A percentile compares a stretch with the other conserved stretches of the same genome.
Evolutionary conservation across 75 land plant genomes (phyloP).

Genomic region (Azolla pinnata): DNA sequence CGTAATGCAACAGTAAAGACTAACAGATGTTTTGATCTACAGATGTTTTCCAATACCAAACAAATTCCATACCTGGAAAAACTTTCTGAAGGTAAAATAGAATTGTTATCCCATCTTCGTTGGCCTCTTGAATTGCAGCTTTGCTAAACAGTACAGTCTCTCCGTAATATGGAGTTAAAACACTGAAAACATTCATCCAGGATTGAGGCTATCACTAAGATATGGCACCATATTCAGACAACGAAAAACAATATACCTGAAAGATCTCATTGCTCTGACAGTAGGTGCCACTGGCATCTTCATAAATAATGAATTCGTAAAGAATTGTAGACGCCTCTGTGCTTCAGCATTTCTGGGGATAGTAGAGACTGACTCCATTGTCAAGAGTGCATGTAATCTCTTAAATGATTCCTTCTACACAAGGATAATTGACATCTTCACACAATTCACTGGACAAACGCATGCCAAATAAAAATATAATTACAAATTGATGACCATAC

Average conservation of each 20-base stretch:
- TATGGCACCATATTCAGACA: too few relatives aligned
- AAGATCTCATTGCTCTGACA: slow-evolving; percentile 75
- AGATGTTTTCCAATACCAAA: too few relatives aligned
- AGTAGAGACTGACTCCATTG: slow-evolving; percentile 75
- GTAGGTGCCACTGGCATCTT: slow-evolving; percentile 68
- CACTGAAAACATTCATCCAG: too few relatives aligned
- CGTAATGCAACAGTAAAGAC: too few relatives aligned
- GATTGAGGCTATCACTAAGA: too few relatives aligned
- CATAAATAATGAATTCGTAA: slow-evolving; percentile 92
- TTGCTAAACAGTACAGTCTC: slow-evolving; percentile 25
- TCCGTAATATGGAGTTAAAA: slow-evolving; percentile 23
- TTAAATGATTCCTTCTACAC: slow-evolving; percentile 50
- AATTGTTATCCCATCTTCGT: slow-evolving; percentile 27
- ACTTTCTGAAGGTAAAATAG: slow-evolving; percentile 30
- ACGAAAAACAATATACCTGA: too few relatives aligned
- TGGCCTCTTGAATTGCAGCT: slow-evolving; percentile 15
- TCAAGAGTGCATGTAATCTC: slow-evolving; percentile 60
- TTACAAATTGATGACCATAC: too few relatives aligned
- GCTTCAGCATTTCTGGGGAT: slow-evolving; percentile 87
- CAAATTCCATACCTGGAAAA: slow-evolving; percentile 29
- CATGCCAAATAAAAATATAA: too few relatives aligned
- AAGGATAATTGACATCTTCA: too few relatives aligned
- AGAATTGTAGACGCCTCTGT: slow-evolving; percentile 79
- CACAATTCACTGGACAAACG: too few relatives aligned
- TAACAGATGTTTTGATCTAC: too few relatives aligned